A percentile compares a stretch with the other conserved stretches of the same genome.
Evolutionary conservation across 768 basidiomycete species (phyloP).

Genomic region (Auriculariales sp.): DNA sequence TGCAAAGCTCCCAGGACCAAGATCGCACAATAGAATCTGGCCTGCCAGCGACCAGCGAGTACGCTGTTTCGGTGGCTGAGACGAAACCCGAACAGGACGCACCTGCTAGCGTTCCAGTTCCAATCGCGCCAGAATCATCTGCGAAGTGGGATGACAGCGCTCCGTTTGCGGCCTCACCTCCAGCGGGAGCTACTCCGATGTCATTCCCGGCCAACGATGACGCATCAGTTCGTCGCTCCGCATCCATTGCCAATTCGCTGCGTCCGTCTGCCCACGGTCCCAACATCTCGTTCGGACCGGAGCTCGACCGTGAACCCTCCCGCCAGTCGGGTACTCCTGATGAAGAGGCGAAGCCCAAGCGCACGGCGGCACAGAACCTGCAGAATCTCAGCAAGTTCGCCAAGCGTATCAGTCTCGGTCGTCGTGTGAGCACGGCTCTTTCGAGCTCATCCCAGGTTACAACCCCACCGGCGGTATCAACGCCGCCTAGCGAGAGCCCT

Average conservation of each 20-base stretch:
- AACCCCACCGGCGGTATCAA: too few species aligned
- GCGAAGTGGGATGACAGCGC: neutral
- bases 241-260: slow-evolving; percentile 9
- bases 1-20: neutral
- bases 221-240: slow-evolving; percentile 17
- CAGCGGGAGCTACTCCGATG: slow-evolving; percentile 15
- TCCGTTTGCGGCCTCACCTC: slow-evolving; percentile 20
- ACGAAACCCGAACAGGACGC: slow-evolving; percentile 2
- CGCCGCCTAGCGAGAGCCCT: neutral
- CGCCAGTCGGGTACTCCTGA: slow-evolving; percentile 56
- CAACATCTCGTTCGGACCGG: slow-evolving; percentile 55
- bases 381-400: slow-evolving; percentile 79
- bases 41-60: neutral
- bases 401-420: slow-evolving; percentile 17
- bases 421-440: neutral
- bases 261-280: slow-evolving; percentile 14
- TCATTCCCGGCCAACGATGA: slow-evolving; percentile 20
- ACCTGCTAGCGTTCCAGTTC: slow-evolving; percentile 10
- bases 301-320: slow-evolving; percentile 36
- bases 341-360: slow-evolving; percentile 59
- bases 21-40: neutral
- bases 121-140: slow-evolving; percentile 21
- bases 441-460: too few species aligned
- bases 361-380: slow-evolving; percentile 74
- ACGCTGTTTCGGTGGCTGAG: slow-evolving; percentile 2